Base-by-base conservation (phyloP, 768 basidiomycete species). In the Phlebiopsis flavidoalba region DNA sequence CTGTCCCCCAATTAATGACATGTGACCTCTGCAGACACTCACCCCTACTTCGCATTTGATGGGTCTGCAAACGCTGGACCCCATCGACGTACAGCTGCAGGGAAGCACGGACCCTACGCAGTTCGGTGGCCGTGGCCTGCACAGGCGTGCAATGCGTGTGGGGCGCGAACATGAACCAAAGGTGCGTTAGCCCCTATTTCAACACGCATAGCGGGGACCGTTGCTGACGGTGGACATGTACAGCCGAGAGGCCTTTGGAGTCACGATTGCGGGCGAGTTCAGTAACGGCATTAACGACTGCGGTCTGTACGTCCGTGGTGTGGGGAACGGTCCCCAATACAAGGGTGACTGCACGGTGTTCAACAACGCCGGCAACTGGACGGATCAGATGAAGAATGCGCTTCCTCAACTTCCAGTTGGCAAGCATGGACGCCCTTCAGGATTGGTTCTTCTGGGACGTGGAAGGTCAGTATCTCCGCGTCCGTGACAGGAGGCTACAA, bases 371-470 rank as follows among this genome's bases (percentile, higher is more conserved):
- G 71, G 74, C 58, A 73, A 72, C 19, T 89, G 82, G 82, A 75
- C 76, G 59, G 73, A 74, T 37, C 73, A 76, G 8, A 76, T 73
- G 64, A 86, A 83, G 70, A 72, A 72, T 14, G 83, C n/a, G 83
- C n/a, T 66, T 87, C 11, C 70, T 72, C 72, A 71, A 77, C 63
- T 81, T 84, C 63, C 77, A 77, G 3, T 70, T 80, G 62, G 78
- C 82, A 35, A 78, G 79, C 58, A 87, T 88, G 85, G 87, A 88
- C 60, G 81, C 85, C 1, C 73, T 87, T 53, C 77, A 80, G 63
- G 80, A 88, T 67, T 87, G 78, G 77, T 89, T 88, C 76, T 89
- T 82, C 78, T 89, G 88, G 88, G 26, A 88, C 85, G n/a, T 88
- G 87, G 88, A 88, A 86, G 78, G 79, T 79, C 53, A 40, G 19